Conservation (phyloP, 768 basidiomycete species). For the Chalciporus pseudorubinellus region DNA sequence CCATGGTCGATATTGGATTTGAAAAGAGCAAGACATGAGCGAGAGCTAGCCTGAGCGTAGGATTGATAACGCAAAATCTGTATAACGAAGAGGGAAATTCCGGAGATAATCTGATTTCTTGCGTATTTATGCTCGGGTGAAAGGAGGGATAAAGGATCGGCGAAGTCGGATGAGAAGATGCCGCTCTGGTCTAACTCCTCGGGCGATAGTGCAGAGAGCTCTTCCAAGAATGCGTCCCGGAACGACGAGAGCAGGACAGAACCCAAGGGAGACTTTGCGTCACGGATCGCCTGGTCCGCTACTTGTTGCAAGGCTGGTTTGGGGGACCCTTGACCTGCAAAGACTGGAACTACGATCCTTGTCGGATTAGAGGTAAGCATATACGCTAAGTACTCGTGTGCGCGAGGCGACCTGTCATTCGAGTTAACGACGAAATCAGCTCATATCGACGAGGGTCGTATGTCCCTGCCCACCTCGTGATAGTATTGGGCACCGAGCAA, state of each 20-base stretch:
- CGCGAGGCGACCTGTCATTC: neutral
- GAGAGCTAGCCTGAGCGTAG: slow-evolving; percentile 31
- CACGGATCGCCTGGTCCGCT: slow-evolving; percentile 39
- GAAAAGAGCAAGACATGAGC: slow-evolving; percentile 30
- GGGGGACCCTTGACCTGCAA: slow-evolving; percentile 55
- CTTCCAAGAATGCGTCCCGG: slow-evolving; percentile 46
- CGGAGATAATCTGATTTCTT: slow-evolving; percentile 50
- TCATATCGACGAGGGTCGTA: neutral
- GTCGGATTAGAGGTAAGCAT: slow-evolving; percentile 7
- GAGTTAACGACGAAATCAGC: neutral
- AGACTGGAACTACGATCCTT: slow-evolving; percentile 43
- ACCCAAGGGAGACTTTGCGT: slow-evolving; percentile 42
- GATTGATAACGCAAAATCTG: slow-evolving; percentile 55
- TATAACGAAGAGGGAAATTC: slow-evolving; percentile 46
- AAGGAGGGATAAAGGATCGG: slow-evolving; percentile 39
- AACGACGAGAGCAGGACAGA: slow-evolving; percentile 50
- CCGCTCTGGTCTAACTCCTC: slow-evolving; percentile 34
- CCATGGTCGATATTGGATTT: slow-evolving; percentile 33
- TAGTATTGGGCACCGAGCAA: neutral
- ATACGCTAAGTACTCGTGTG: neutral
- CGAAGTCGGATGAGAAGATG: slow-evolving; percentile 47
- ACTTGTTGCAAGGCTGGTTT: slow-evolving; percentile 32
- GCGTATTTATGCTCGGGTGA: slow-evolving; percentile 34
- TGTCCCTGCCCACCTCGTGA: slow-evolving; percentile 3
- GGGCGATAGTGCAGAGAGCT: slow-evolving; percentile 46